Evolutionary conservation across 495 filamentous ascomycete species (phyloP), one percentile per base, ranked within the genome.

Genomic region (Filosporella fistucella): DNA sequence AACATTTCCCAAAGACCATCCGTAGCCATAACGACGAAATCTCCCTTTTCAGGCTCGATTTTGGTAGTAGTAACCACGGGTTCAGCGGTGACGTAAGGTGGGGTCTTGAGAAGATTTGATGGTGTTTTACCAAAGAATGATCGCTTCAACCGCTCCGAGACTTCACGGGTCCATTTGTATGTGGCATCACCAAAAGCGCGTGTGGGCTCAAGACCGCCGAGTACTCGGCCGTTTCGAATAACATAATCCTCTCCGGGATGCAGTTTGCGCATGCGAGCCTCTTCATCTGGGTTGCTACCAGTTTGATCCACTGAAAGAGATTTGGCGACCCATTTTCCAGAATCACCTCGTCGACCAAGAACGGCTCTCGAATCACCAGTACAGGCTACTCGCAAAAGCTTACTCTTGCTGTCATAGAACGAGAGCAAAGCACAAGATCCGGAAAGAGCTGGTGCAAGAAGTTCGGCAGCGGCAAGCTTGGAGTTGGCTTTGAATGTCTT

Each of bases 1-100:
- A 99, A 72, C 91, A 97, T 97, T 68, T 99, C 94, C 93, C 94
- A 99, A 11, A 99, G 74, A 2, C 94, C 94, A 60, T 99, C 94
- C 0, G 94, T 95, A 4, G 94, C 94, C 75, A 99, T 82, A 42
- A 99, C 91, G 4, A 99, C 69, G 56, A 99, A 99, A 59, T 97
- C 94, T 36, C 93, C 93, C 49, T 84, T 84, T 33, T 84, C 78
- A 10, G 93, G 93, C 53, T 95, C 80, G 43, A 99, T 83, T 64
- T 91, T 85, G 24, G 93, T 96, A n/a, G 89, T 95, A 6, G 90
- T 97, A 37, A 99, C 76, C 29, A 96, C 74, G 9, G 93, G 93
- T 68, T 99, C 93, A 4, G 94, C 94, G 5, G 94, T 99, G 16
- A 99, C 94, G 59, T 99, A 99, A 0, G 94, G 94, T 13, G 94